These are phyloP conservation scores for Cornus kousa DNA, from an alignment of 148 eudicot genomes.

Conservation along the genomic window DNA sequence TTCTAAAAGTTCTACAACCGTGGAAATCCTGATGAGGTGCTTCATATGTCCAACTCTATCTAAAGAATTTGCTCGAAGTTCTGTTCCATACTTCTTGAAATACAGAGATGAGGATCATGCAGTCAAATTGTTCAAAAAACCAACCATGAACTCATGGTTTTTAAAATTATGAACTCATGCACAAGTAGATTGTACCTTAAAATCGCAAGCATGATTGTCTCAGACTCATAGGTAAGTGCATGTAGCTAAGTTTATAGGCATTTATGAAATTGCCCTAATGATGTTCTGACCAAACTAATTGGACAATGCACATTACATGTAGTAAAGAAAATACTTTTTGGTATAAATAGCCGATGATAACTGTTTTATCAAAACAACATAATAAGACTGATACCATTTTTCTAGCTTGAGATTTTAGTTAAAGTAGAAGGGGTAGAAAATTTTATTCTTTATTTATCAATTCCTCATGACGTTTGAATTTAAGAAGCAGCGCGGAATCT, in stretches of 20 bases:
- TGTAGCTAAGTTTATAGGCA: background rate
- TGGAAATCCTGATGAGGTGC: too few relatives aligned
- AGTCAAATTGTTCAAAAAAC: too few relatives aligned
- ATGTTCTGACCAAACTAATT: too few relatives aligned
- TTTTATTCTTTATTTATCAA: background rate
- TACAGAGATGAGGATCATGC: too few relatives aligned
- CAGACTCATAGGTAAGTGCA: background rate
- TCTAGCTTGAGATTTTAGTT: background rate
- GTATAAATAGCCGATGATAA: background rate
- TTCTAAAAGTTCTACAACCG: too few relatives aligned
- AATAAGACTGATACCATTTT: background rate
- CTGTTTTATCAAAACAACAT: background rate
- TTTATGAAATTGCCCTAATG: background rate
- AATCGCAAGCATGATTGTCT: background rate
- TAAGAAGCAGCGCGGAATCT: background rate
- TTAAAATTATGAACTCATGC: background rate
- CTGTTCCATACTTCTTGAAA: too few relatives aligned
- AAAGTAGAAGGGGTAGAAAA: background rate
- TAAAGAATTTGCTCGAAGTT: too few relatives aligned
- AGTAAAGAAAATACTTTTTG: background rate
- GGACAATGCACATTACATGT: too few relatives aligned
- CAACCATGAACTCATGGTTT: too few relatives aligned
- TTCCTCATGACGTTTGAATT: background rate
- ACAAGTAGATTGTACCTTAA: background rate
- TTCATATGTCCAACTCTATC: too few relatives aligned